phyloP scores from a whole-genome alignment of 1,284 basidiomycete genomes.

The Puccinia coronata region DNA sequence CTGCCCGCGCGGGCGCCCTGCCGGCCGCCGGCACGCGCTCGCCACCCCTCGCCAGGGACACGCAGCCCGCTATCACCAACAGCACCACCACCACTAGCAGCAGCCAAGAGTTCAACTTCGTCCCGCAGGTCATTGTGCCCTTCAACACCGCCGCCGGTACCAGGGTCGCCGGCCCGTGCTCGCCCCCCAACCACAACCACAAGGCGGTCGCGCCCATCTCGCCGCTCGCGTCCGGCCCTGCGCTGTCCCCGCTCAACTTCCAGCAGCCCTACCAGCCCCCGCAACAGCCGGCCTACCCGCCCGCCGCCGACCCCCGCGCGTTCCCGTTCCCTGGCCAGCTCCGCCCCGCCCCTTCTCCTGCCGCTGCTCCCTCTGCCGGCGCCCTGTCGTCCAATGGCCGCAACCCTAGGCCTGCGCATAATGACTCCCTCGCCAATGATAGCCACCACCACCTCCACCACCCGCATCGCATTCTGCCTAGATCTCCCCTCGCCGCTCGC shows the following conservation, averaged over 20 bases:
- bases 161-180: not conserved
- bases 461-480: not conserved
- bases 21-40: too few relatives aligned
- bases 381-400: too few relatives aligned
- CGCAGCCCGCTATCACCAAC: too few relatives aligned
- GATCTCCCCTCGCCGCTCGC: slow-evolving; percentile 21
- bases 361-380: too few relatives aligned
- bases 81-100: not conserved
- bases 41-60: too few relatives aligned
- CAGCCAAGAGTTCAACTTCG: slow-evolving; percentile 26
- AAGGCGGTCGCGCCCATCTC: not conserved
- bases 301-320: not conserved
- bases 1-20: too few relatives aligned
- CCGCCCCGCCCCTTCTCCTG: not conserved
- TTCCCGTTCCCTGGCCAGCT: not conserved
- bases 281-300: not conserved
- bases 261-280: not conserved
- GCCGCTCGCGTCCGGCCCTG: not conserved
- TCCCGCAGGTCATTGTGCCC: slow-evolving; percentile 9
- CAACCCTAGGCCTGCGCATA: too few relatives aligned
- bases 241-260: not conserved
- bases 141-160: not conserved
- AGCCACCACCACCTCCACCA: too few relatives aligned
- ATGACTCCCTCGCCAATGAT: not conserved
- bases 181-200: not conserved